A percentile compares a stretch with the other conserved stretches of the same genome.
These are phyloP conservation scores for Bidens hawaiensis DNA, from an alignment of 140 eudicot genomes.

Conservation along the genomic window DNA sequence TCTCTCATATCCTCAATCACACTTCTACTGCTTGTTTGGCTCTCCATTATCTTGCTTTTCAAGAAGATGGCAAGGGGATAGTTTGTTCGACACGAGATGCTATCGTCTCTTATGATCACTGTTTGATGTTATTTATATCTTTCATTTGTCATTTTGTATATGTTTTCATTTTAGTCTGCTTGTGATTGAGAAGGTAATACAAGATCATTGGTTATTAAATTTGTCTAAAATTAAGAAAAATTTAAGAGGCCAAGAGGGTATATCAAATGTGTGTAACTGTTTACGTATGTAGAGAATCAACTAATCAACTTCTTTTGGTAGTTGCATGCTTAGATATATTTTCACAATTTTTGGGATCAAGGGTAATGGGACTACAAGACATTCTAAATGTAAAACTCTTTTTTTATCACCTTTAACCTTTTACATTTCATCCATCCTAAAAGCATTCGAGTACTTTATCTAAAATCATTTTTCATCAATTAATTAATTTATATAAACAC, in stretches of 20 bases:
- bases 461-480: too few species aligned
- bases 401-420: too few species aligned
- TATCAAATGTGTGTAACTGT: background rate
- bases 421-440: too few species aligned
- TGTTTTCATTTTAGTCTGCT: conserved; percentile 1
- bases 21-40: conserved; percentile 52
- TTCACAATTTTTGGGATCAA: too few species aligned
- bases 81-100: background rate
- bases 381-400: too few species aligned
- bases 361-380: too few species aligned
- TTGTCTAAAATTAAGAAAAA: background rate
- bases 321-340: too few species aligned
- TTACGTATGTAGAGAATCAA: background rate
- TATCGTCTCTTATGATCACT: background rate
- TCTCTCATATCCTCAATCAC: conserved; percentile 46
- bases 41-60: conserved; percentile 44
- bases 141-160: background rate
- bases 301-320: too few species aligned
- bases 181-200: background rate
- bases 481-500: too few species aligned
- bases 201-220: background rate
- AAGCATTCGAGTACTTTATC: too few species aligned
- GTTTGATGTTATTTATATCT: conserved; percentile 1
- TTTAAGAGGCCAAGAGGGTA: background rate
- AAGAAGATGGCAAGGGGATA: conserved; percentile 42